Percentiles rank a stretch among this genome's conserved stretches.
Conservation (phyloP, 257 asterid species). For the Capsicum rhomboideum region DNA sequence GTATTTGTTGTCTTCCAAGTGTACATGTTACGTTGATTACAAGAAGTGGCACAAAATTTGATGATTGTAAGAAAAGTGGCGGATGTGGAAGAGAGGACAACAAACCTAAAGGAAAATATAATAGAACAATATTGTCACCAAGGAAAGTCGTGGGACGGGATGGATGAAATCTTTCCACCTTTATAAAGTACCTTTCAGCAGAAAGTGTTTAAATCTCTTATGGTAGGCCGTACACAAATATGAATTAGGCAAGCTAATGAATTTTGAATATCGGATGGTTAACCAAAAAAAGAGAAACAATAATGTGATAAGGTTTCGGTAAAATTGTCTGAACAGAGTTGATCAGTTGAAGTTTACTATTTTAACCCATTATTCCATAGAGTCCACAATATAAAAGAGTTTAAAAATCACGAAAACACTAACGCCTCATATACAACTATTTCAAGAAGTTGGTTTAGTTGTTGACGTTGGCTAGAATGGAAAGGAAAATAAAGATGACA, state of each 20-base stretch:
- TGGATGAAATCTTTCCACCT: background rate
- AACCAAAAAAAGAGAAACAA: background rate
- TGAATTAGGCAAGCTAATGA: background rate
- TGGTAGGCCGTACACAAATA: background rate
- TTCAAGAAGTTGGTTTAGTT: background rate
- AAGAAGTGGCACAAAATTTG: background rate
- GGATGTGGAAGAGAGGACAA: background rate
- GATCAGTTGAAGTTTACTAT: no score
- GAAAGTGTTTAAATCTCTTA: background rate
- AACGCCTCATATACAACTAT: background rate
- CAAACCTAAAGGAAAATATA: background rate
- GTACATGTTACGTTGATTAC: background rate
- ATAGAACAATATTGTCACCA: background rate
- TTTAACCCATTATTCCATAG: no score
- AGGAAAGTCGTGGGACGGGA: background rate
- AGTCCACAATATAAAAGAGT: no score
- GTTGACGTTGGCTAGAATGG: background rate
- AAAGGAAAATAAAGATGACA: background rate
- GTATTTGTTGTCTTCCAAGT: background rate
- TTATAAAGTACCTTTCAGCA: background rate
- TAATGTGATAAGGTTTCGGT: background rate
- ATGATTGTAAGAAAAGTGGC: background rate
- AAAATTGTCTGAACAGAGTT: no score
- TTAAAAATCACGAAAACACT: no score
- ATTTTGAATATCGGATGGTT: background rate